A percentile compares a stretch with the other conserved stretches of the same genome.
Evolutionary conservation across 148 eudicot genomes (phyloP).

Genomic region (Agrostemma githago): DNA sequence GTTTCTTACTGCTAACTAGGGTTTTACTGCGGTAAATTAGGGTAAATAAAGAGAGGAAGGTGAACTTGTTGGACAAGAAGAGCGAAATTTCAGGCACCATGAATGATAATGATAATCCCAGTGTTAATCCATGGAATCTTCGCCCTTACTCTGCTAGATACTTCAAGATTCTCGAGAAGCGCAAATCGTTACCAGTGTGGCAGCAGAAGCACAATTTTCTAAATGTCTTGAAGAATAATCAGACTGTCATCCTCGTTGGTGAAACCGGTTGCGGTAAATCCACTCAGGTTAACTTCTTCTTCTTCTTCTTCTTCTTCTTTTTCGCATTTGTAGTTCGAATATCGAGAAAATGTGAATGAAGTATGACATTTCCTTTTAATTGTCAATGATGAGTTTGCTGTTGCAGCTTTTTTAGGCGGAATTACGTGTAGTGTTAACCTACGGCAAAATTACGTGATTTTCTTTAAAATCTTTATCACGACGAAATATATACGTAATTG

Average conservation of each 20-base stretch:
- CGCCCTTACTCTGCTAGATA: conserved; percentile 58
- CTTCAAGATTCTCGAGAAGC: conserved; percentile 77
- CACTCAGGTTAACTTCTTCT: conserved; percentile 62
- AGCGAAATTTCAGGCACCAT: conserved; percentile 8
- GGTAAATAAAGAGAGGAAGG: conserved; percentile 84
- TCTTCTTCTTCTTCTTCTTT: neutral
- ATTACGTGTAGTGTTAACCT: no score
- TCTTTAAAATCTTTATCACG: no score
- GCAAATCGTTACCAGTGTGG: conserved; percentile 89
- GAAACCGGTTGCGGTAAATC: conserved; percentile 99
- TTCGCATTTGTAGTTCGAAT: no score
- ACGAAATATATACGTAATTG: no score
- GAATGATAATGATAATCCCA: neutral
- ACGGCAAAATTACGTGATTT: no score
- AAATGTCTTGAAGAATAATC: conserved; percentile 49
- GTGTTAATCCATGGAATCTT: conserved; percentile 72
- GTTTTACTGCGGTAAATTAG: conserved; percentile 21
- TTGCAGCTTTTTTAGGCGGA: no score
- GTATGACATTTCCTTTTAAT: neutral
- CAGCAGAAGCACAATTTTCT: conserved; percentile 86
- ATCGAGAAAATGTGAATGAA: neutral
- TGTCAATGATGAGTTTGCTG: neutral
- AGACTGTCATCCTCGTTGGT: conserved; percentile 73
- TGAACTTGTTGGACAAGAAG: conserved; percentile 87
- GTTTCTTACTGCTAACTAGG: conserved; percentile 19